These are phyloP conservation scores for Dendrobium huoshanense DNA, from an alignment of 106 monocot genomes.

Conservation along the genomic window DNA sequence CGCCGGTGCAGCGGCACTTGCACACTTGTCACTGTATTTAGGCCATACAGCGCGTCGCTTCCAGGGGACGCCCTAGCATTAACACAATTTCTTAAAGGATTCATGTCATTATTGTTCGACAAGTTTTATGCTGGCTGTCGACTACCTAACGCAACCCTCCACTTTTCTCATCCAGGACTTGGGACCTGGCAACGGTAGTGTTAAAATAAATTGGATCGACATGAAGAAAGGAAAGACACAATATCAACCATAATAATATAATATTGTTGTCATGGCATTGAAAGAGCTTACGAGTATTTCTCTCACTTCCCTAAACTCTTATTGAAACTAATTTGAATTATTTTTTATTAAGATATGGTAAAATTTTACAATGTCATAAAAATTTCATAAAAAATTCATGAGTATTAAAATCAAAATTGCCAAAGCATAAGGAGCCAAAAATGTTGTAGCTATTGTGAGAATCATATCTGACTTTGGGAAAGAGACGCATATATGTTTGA, in stretches of 20 bases:
- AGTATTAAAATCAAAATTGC: background rate
- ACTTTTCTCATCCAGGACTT: no score
- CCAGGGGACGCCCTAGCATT: no score
- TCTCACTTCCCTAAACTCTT: background rate
- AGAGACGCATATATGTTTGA: background rate
- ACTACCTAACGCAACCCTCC: no score
- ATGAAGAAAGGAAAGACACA: background rate
- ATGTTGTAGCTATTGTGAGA: background rate
- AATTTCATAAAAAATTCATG: background rate
- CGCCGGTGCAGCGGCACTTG: no score
- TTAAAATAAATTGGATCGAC: background rate
- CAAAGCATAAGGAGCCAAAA: background rate
- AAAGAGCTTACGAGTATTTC: background rate
- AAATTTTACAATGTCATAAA: background rate
- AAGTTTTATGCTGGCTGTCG: no score
- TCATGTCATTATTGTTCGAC: no score
- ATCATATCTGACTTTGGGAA: background rate
- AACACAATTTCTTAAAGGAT: no score
- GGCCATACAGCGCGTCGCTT: no score
- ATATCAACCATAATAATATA: background rate
- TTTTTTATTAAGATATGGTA: constrained; percentile 1
- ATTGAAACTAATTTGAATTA: background rate
- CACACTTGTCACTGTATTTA: no score
- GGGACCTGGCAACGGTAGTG: no score
- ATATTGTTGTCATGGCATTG: background rate